Conservation (phyloP, 2,329 filamentous ascomycete genomes). For the Fusarium gaditjirri region DNA sequence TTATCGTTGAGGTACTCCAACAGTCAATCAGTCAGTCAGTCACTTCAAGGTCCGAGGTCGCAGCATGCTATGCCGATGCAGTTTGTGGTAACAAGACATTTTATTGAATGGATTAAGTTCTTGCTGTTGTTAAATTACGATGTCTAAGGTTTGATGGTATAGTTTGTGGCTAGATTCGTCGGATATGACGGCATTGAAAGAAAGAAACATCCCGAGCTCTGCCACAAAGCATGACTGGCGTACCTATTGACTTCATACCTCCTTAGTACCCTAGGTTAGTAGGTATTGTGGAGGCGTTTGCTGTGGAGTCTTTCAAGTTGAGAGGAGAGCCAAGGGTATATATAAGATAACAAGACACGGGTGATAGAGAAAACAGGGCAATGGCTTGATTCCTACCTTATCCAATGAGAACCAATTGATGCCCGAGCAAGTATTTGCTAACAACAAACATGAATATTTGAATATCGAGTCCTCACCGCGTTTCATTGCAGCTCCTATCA, state of each 20-base stretch:
- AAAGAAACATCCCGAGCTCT: slow-evolving; percentile 27
- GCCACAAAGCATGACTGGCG: slow-evolving; percentile 18
- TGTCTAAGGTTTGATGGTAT: slow-evolving; percentile 15
- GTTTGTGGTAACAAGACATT: not conserved
- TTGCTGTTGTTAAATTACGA: not conserved
- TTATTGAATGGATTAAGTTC: not conserved
- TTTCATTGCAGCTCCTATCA: slow-evolving; percentile 19
- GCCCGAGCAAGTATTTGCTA: slow-evolving; percentile 7
- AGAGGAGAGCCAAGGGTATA: slow-evolving; percentile 2
- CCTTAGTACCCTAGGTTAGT: no score
- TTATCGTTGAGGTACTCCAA: not conserved
- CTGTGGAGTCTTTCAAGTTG: slow-evolving; percentile 4
- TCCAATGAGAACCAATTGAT: slow-evolving; percentile 16
- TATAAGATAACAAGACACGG: slow-evolving; percentile 18
- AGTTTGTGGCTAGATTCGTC: slow-evolving; percentile 13
- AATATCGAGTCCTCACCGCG: slow-evolving; percentile 30
- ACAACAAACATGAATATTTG: not conserved
- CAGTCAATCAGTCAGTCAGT: not conserved
- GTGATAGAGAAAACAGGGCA: slow-evolving; percentile 2
- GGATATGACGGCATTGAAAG: slow-evolving; percentile 43
- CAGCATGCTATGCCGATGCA: not conserved
- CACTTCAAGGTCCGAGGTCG: not conserved
- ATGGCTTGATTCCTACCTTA: not conserved
- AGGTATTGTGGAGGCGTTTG: slow-evolving; percentile 4
- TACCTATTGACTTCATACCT: not conserved